These are phyloP conservation scores for Didymellaceae sp. DNA, from an alignment of 2,329 filamentous ascomycete species.

Conservation along the genomic window DNA sequence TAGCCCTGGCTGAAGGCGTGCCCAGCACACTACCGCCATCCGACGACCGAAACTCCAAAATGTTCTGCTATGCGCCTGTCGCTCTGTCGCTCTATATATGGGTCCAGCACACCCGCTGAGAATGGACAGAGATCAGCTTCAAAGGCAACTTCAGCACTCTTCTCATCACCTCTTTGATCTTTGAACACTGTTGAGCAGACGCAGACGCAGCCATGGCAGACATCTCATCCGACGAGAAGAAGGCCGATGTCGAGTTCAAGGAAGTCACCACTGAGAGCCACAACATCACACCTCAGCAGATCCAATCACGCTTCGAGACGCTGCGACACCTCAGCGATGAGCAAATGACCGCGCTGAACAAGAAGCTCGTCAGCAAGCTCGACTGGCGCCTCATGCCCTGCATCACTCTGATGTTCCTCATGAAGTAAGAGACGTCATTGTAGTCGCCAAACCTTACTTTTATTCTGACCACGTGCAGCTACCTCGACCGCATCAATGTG, in stretches of 20 bases:
- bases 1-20: constrained; percentile 5
- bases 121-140: not conserved
- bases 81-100: constrained; percentile 16
- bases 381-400: constrained; percentile 40
- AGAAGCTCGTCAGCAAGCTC: constrained; percentile 22
- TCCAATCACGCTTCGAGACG: constrained; percentile 36
- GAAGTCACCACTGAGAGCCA: constrained; percentile 17
- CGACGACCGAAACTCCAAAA: constrained; percentile 4
- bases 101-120: too few relatives aligned
- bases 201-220: constrained; percentile 26
- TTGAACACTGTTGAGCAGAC: too few relatives aligned
- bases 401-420: constrained; percentile 42
- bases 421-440: constrained; percentile 30
- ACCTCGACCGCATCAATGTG: constrained; percentile 52
- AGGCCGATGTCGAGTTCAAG: constrained; percentile 25
- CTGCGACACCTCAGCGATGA: constrained; percentile 32
- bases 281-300: constrained; percentile 34
- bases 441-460: not conserved
- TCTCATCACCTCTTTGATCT: not conserved
- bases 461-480: constrained; percentile 31
- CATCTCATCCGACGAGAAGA: constrained; percentile 22
- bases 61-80: not conserved
- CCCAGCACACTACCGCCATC: constrained; percentile 7
- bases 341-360: constrained; percentile 38
- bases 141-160: too few relatives aligned